These are phyloP conservation scores for Cadophora sp. DNA, from an alignment of 2,329 filamentous ascomycete genomes.

Conservation along the genomic window DNA sequence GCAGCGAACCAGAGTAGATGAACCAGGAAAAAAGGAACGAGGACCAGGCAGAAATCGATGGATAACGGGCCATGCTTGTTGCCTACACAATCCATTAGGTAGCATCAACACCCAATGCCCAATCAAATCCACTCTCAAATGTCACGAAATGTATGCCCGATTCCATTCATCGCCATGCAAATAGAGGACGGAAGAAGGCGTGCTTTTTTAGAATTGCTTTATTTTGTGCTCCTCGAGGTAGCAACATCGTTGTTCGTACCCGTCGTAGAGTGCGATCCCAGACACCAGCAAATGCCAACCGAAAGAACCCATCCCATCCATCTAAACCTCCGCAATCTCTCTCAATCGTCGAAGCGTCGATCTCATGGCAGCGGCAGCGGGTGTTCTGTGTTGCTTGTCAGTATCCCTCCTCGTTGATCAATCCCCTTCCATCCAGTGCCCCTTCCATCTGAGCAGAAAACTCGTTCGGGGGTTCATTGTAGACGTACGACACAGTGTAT, in stretches of 20 bases:
- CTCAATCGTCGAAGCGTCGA: conserved; percentile 97
- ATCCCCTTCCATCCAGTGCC: not conserved
- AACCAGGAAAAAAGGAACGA: not conserved
- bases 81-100: conserved; percentile 30
- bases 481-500: conserved; percentile 93
- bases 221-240: conserved; percentile 44
- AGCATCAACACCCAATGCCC: conserved; percentile 17
- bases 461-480: conserved; percentile 18
- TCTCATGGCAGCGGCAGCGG: conserved; percentile 91
- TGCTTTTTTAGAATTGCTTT: conserved; percentile 42
- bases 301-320: conserved; percentile 43
- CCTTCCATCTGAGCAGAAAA: not conserved
- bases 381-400: conserved; percentile 66
- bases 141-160: conserved; percentile 28
- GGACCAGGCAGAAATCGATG: conserved; percentile 1
- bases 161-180: conserved; percentile 28
- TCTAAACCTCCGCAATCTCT: conserved; percentile 95
- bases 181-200: conserved; percentile 28
- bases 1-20: not conserved
- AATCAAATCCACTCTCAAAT: conserved; percentile 29
- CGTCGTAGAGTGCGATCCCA: conserved; percentile 42
- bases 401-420: conserved; percentile 5
- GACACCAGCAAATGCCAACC: conserved; percentile 46
- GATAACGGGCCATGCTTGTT: conserved; percentile 16
- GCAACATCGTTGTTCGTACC: conserved; percentile 44